Evolutionary conservation across 1,284 basidiomycete genomes (phyloP), one percentile per base, ranked within the genome.

Genomic region (Marasmius sp.): DNA sequence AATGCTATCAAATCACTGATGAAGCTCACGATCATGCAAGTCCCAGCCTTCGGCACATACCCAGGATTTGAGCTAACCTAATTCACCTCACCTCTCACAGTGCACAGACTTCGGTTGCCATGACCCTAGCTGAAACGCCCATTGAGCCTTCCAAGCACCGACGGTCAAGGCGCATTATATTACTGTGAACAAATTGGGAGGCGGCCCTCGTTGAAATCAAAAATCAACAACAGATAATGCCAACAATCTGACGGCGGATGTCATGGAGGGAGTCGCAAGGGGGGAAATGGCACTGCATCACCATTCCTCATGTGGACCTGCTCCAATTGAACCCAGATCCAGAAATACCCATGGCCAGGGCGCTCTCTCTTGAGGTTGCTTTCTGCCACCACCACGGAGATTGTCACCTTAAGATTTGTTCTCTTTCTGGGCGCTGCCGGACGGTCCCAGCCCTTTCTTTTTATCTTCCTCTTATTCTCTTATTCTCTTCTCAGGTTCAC

Each of bases 381-480:
- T 54, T 54, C 52, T 16, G 20, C 27, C 36, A 54, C 27, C 36
- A 54, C 34, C 34, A 54, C 33, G 34, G 52, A 36, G 52, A 18
- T 37, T 54, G 52, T n/a, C 12, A 54, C 37, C 37, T n/a, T 37
- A 14, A 54, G 12, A 16, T 54, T 54, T 18, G 52, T 54, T 54
- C 52, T 54, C 16, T 54, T 54, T 16, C 45, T 54, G 52, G 52
- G 27, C 34, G 37, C 52, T 54, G 52, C 52, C 33, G 52, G 52
- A 54, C 52, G 52, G 52, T n/a, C 20, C 52, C 52, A 54, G 37
- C 52, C 27, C 52, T 38, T 54, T 54, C 52, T 54, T 34, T 49
- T 20, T 3, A 14, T 49, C n/a, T 38, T 36, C 34, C 16, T 51
- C 50, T 27, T 20, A 22, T n/a, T 51, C 27, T 51, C 20, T 27